phyloP scores from a whole-genome alignment of 2,329 filamentous ascomycete species.

The Penicillium sclerotiorum region DNA sequence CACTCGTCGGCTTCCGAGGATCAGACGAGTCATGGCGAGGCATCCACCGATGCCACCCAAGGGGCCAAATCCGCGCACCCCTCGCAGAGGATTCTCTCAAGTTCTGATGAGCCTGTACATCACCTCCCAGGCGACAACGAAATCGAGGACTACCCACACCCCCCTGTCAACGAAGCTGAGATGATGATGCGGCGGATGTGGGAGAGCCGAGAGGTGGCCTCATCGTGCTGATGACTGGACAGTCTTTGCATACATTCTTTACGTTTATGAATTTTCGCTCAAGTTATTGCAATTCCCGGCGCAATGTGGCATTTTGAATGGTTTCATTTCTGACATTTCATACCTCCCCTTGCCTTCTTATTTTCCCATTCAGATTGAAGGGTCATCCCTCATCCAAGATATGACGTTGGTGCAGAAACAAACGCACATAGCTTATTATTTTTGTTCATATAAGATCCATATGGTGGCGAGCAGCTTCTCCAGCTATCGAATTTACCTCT shows the following conservation, averaged over 20 bases:
- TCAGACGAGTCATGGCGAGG: constrained; percentile 28
- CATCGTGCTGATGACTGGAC: constrained; percentile 30
- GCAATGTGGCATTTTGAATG: constrained; percentile 7
- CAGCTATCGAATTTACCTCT: no score
- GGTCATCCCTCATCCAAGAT: no score
- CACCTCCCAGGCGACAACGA: constrained; percentile 24
- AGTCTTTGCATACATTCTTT: constrained; percentile 6
- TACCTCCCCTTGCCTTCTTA: no score
- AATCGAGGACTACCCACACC: constrained; percentile 27
- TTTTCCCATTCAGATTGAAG: neutral
- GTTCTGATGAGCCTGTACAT: constrained; percentile 36
- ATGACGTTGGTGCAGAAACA: no score
- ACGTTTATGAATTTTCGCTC: constrained; percentile 21
- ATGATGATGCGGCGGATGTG: constrained; percentile 48
- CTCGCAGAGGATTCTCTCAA: constrained; percentile 38
- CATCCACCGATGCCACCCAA: constrained; percentile 27
- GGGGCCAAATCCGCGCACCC: constrained; percentile 31
- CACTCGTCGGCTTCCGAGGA: constrained; percentile 34
- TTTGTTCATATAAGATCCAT: no score
- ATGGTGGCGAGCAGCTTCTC: no score
- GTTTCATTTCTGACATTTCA: constrained; percentile 6
- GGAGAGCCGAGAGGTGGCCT: constrained; percentile 46
- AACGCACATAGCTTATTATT: no score
- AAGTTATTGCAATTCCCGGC: neutral
- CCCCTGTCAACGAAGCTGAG: constrained; percentile 36